Evolutionary conservation across 2,329 filamentous ascomycete genomes (phyloP).

Genomic region (Drechslera avenae): DNA sequence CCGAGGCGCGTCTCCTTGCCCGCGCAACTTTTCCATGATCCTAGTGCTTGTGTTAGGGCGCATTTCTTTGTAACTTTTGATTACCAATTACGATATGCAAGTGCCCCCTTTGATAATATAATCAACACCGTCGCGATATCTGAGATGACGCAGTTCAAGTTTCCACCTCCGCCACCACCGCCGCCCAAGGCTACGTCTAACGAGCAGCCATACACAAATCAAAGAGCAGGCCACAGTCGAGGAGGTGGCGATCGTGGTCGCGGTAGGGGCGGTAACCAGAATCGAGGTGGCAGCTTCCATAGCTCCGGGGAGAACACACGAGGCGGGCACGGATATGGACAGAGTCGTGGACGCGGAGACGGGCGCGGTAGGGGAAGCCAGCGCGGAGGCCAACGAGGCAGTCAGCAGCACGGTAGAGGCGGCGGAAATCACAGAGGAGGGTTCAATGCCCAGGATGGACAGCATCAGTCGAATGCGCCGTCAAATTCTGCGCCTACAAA

Average conservation of each 20-base stretch:
- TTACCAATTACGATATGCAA: too few relatives aligned
- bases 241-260: conserved; percentile 38
- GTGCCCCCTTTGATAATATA: background rate
- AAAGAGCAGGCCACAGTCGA: conserved; percentile 33
- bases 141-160: conserved; percentile 49
- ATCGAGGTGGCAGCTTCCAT: conserved; percentile 27
- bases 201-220: conserved; percentile 34
- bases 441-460: conserved; percentile 5
- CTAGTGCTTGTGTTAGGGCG: background rate
- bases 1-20: conserved; percentile 19
- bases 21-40: background rate
- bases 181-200: conserved; percentile 42
- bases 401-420: conserved; percentile 24
- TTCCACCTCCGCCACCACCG: conserved; percentile 56
- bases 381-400: conserved; percentile 23
- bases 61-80: background rate
- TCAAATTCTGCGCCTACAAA: conserved; percentile 1
- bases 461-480: conserved; percentile 12
- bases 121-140: background rate
- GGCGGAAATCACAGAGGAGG: conserved; percentile 15
- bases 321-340: conserved; percentile 26
- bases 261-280: conserved; percentile 26
- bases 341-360: conserved; percentile 20
- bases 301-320: conserved; percentile 14
- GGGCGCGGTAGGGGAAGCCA: conserved; percentile 17